A percentile compares a stretch with the other conserved stretches of the same genome.
These are phyloP conservation scores for Dipteronia sinensis DNA, from an alignment of 345 rosid species.

Conservation along the genomic window DNA sequence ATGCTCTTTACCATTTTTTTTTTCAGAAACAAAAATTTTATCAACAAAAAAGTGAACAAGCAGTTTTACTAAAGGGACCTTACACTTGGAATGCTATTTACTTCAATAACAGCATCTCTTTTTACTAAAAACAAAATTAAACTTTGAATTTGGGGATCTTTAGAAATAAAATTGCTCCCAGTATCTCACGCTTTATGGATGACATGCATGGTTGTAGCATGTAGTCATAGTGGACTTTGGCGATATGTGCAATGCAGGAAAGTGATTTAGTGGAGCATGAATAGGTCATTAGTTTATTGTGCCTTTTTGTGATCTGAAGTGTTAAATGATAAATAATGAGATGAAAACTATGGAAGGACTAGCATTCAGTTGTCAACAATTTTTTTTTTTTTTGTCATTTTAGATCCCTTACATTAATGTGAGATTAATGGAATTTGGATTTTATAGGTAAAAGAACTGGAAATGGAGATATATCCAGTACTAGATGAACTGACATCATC, in stretches of 20 bases:
- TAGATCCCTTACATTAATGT: slow-evolving; percentile 7
- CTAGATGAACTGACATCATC: slow-evolving; percentile 86
- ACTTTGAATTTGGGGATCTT: background rate
- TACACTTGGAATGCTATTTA: background rate
- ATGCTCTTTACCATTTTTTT: background rate
- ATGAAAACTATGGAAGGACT: background rate
- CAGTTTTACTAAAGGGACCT: background rate
- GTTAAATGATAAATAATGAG: background rate
- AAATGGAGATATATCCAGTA: slow-evolving; percentile 83
- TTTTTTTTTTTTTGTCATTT: background rate
- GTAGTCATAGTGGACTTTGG: slow-evolving; percentile 5
- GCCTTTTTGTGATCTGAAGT: background rate
- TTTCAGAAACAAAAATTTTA: too few species aligned
- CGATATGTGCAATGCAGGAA: slow-evolving; percentile 6
- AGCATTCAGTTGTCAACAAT: background rate
- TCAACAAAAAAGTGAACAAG: background rate
- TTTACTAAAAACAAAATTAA: background rate
- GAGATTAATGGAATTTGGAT: slow-evolving; percentile 8
- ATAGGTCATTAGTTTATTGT: background rate
- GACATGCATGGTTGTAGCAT: slow-evolving; percentile 6
- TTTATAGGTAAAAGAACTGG: slow-evolving; percentile 80
- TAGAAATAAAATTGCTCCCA: slow-evolving; percentile 3
- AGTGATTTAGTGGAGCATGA: background rate
- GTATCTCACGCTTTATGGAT: background rate
- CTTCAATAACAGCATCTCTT: background rate